Conservation (phyloP, 805 yeast genomes). For the Torulaspora indica region DNA sequence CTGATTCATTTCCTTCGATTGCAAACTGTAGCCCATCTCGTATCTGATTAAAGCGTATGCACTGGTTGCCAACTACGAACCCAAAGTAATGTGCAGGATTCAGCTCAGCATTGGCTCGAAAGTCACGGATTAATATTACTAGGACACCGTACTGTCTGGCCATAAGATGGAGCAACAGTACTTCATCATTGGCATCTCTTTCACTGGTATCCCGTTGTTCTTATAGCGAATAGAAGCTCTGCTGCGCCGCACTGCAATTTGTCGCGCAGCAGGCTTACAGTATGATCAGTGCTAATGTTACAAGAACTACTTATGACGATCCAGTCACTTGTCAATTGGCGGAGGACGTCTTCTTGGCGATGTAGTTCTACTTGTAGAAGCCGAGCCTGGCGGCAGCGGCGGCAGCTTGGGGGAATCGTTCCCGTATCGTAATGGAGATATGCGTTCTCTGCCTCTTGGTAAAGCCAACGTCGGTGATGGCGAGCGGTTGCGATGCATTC, state of each 20-base stretch:
- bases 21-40: slow-evolving; percentile 5
- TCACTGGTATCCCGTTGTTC: background rate
- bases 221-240: background rate
- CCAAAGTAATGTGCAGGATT: slow-evolving; percentile 13
- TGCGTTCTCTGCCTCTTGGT: slow-evolving; percentile 8
- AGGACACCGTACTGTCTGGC: slow-evolving; percentile 11
- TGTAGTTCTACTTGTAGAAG: slow-evolving; percentile 9
- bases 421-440: background rate
- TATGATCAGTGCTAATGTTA: background rate
- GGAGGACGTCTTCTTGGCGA: slow-evolving; percentile 19
- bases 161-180: slow-evolving; percentile 3
- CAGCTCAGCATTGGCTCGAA: background rate
- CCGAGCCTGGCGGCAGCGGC: slow-evolving; percentile 14
- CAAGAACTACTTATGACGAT: background rate
- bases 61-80: slow-evolving; percentile 11
- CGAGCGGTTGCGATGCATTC: background rate
- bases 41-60: slow-evolving; percentile 11
- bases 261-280: background rate
- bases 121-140: slow-evolving; percentile 9
- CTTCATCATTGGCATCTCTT: too few relatives aligned
- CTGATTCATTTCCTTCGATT: background rate
- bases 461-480: slow-evolving; percentile 15
- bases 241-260: slow-evolving; percentile 6
- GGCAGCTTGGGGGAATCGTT: slow-evolving; percentile 13
- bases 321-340: slow-evolving; percentile 2